A percentile compares a stretch with the other conserved stretches of the same genome.
Conservation (phyloP, 805 yeast species). For the Kockiozyma suomiensis region DNA sequence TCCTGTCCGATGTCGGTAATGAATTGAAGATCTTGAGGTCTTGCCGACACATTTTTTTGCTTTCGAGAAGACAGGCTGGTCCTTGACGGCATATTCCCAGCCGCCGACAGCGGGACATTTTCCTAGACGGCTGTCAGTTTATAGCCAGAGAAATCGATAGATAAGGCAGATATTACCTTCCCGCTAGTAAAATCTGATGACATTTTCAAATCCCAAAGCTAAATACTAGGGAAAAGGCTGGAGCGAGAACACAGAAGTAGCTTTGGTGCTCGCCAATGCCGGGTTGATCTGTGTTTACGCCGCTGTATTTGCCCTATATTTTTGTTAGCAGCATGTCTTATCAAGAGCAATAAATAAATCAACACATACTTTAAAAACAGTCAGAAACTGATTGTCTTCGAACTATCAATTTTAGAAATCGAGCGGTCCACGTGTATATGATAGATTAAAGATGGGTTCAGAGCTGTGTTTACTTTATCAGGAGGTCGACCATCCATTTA, state of each 20-base stretch:
- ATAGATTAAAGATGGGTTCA: no score
- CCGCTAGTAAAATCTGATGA: neutral
- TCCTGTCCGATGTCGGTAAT: conserved; percentile 42
- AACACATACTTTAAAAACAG: no score
- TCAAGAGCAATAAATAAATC: neutral
- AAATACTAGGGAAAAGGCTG: neutral
- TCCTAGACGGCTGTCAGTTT: conserved; percentile 5
- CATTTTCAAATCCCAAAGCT: neutral
- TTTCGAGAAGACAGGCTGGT: conserved; percentile 14
- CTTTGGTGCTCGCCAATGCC: no score
- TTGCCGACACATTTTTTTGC: conserved; percentile 22
- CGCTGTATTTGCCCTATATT: neutral
- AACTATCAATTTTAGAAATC: no score
- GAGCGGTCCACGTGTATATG: no score
- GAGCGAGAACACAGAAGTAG: neutral
- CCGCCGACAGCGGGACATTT: conserved; percentile 12
- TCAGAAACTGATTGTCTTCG: no score
- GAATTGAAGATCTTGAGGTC: conserved; percentile 38
- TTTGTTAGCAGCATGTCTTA: neutral
- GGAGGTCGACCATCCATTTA: neutral
- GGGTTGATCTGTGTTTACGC: neutral
- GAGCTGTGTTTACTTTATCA: no score
- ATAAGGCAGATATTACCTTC: neutral
- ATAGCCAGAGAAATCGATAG: neutral
- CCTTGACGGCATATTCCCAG: neutral